Percentiles rank a stretch among this genome's conserved stretches.
These are phyloP conservation scores for Solanum bulbocastanum DNA, from an alignment of 257 asterid genomes.

Conservation along the genomic window DNA sequence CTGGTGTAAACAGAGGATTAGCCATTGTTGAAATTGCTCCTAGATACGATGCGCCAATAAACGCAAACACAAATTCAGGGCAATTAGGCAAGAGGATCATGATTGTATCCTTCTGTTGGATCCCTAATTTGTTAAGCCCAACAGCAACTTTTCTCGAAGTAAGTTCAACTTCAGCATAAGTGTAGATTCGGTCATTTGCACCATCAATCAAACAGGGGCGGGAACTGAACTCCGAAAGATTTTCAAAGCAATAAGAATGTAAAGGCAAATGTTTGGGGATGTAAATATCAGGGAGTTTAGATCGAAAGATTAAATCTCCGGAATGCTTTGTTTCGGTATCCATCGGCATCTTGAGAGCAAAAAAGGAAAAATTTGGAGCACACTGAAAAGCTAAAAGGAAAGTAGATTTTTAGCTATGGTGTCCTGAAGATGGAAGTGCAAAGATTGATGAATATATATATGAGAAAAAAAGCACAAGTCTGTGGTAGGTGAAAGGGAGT, in stretches of 20 bases:
- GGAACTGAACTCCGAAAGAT: conserved; percentile 22
- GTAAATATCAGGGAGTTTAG: conserved; percentile 69
- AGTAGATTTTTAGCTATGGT: neutral
- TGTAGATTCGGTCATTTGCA: conserved; percentile 34
- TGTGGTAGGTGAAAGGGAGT: conserved; percentile 25
- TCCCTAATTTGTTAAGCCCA: conserved; percentile 52
- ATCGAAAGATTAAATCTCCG: conserved; percentile 52
- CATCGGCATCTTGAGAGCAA: conserved; percentile 8
- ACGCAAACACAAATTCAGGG: conserved; percentile 71
- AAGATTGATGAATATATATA: conserved; percentile 24
- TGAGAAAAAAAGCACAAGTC: neutral
- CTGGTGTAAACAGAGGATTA: conserved; percentile 65
- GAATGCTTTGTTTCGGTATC: conserved; percentile 14
- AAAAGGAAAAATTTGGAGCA: neutral
- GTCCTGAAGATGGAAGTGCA: conserved; percentile 18
- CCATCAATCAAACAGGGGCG: conserved; percentile 71
- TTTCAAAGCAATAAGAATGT: conserved; percentile 75
- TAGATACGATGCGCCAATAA: conserved; percentile 69
- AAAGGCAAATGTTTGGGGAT: conserved; percentile 62
- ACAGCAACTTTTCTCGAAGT: conserved; percentile 36
- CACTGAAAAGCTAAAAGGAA: neutral
- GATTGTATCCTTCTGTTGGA: conserved; percentile 56
- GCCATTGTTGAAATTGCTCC: conserved; percentile 84
- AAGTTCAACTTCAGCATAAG: conserved; percentile 57
- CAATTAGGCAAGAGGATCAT: conserved; percentile 80